Evolutionary conservation across 768 basidiomycete genomes (phyloP).

Genomic region (Lactarius quietus): DNA sequence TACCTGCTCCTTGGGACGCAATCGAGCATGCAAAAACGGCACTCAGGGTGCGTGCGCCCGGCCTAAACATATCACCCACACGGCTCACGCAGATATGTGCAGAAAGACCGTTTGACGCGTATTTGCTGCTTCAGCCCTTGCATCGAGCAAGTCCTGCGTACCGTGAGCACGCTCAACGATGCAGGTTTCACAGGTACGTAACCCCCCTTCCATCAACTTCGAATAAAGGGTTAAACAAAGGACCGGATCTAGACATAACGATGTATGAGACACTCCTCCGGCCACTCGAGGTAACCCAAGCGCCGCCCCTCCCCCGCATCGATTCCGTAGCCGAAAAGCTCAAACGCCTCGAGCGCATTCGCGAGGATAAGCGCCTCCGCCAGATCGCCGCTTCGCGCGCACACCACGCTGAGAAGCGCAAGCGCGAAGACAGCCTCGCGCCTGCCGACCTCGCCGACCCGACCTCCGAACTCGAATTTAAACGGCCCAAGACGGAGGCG

Average conservation of each 20-base stretch:
- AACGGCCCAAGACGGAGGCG: slow-evolving; percentile 19
- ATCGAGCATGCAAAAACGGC: slow-evolving; percentile 80
- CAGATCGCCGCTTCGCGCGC: slow-evolving; percentile 70
- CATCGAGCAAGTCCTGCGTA: slow-evolving; percentile 95
- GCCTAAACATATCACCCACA: neutral
- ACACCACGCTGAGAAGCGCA: slow-evolving; percentile 37
- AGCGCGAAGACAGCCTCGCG: slow-evolving; percentile 40
- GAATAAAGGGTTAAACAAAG: neutral
- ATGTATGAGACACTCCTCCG: slow-evolving; percentile 94
- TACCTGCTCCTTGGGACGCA: slow-evolving; percentile 99
- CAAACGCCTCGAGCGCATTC: slow-evolving; percentile 65
- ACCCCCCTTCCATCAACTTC: neutral
- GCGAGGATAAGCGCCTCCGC: slow-evolving; percentile 74
- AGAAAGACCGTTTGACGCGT: slow-evolving; percentile 82
- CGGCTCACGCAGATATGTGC: slow-evolving; percentile 12
- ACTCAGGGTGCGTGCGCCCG: slow-evolving; percentile 57
- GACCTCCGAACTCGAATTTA: slow-evolving; percentile 22
- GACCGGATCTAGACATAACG: slow-evolving; percentile 68
- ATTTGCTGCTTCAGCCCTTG: slow-evolving; percentile 99
- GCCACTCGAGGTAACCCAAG: slow-evolving; percentile 73
- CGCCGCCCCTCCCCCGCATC: slow-evolving; percentile 52
- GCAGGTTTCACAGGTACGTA: slow-evolving; percentile 78
- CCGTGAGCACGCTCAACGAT: slow-evolving; percentile 82
- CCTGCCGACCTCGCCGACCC: neutral
- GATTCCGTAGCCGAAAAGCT: slow-evolving; percentile 59